Evolutionary conservation across 2,329 filamentous ascomycete species (phyloP).

Genomic region (Purpureocillium lavendulum): DNA sequence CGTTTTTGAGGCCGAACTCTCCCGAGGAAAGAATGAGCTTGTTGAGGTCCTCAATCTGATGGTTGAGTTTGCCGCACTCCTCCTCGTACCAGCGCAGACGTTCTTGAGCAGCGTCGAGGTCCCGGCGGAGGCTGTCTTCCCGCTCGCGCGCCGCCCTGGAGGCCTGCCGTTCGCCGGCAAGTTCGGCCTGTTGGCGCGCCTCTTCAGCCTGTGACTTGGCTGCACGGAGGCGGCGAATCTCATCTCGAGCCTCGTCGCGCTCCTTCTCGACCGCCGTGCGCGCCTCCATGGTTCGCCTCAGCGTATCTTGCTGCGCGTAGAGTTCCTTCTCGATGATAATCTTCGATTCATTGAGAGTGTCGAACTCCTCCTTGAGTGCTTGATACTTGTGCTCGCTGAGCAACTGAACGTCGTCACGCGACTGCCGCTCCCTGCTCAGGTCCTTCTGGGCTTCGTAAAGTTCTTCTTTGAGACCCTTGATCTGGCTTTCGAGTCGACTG

Average conservation of each 20-base stretch:
- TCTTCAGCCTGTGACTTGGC: constrained; percentile 82
- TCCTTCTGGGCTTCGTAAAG: constrained; percentile 81
- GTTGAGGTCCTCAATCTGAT: constrained; percentile 77
- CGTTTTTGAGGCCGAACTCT: constrained; percentile 79
- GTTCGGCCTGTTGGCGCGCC: constrained; percentile 73
- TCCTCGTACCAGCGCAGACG: constrained; percentile 71
- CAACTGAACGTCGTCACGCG: constrained; percentile 84
- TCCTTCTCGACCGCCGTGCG: constrained; percentile 74
- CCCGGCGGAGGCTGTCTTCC: constrained; percentile 66
- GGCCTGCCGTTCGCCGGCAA: constrained; percentile 71
- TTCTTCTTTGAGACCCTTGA: constrained; percentile 77
- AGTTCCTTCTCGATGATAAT: constrained; percentile 97
- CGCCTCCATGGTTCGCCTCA: constrained; percentile 78
- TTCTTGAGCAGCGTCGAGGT: constrained; percentile 71
- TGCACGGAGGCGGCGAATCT: constrained; percentile 73
- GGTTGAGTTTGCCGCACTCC: constrained; percentile 68
- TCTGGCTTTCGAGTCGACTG: constrained; percentile 77
- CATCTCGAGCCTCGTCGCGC: constrained; percentile 79
- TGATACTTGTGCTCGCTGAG: constrained; percentile 84
- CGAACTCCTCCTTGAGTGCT: constrained; percentile 74
- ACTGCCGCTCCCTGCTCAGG: constrained; percentile 84
- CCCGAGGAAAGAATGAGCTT: constrained; percentile 84
- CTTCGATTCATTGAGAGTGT: constrained; percentile 84
- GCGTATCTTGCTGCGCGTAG: constrained; percentile 87
- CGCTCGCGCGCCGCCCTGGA: constrained; percentile 71